Evolutionary conservation across 805 yeast genomes (phyloP).

Genomic region (Starmerella floris): DNA sequence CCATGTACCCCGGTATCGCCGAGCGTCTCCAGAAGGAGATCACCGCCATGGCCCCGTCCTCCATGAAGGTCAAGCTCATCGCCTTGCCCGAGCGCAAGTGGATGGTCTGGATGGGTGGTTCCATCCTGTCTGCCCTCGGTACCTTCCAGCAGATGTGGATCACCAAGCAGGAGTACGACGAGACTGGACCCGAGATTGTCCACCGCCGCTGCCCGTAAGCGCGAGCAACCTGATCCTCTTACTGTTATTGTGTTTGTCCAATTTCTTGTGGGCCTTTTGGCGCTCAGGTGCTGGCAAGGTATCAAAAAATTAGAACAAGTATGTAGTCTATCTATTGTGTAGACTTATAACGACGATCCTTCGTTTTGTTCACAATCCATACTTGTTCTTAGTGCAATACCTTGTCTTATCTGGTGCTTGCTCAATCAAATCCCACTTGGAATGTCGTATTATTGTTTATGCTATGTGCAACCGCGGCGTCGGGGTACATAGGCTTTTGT

Average conservation of each 20-base stretch:
- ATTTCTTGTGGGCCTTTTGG: neutral
- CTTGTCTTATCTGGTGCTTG: too few relatives aligned
- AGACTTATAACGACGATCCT: too few relatives aligned
- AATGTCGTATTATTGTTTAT: too few relatives aligned
- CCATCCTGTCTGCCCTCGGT: slow-evolving; percentile 93
- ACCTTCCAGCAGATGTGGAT: slow-evolving; percentile 99
- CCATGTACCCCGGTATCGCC: slow-evolving; percentile 99
- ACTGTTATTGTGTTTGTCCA: neutral
- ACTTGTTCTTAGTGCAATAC: too few relatives aligned
- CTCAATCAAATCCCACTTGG: too few relatives aligned
- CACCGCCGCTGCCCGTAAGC: slow-evolving; percentile 84
- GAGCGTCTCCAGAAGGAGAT: slow-evolving; percentile 99
- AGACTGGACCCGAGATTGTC: slow-evolving; percentile 98
- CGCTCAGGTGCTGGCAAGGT: neutral
- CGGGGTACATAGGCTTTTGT: too few relatives aligned
- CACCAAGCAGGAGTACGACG: slow-evolving; percentile 99
- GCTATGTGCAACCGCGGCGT: too few relatives aligned
- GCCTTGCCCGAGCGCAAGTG: slow-evolving; percentile 99
- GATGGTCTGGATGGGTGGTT: slow-evolving; percentile 99
- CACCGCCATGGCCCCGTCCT: slow-evolving; percentile 97
- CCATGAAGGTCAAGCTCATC: slow-evolving; percentile 98
- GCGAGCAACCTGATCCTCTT: neutral
- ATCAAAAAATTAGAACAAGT: neutral
- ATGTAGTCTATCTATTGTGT: neutral
- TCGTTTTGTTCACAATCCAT: too few relatives aligned